Evolutionary conservation across 78 protist genomes (phyloP).

Genomic region (Monocercomonoides exilis): DNA sequence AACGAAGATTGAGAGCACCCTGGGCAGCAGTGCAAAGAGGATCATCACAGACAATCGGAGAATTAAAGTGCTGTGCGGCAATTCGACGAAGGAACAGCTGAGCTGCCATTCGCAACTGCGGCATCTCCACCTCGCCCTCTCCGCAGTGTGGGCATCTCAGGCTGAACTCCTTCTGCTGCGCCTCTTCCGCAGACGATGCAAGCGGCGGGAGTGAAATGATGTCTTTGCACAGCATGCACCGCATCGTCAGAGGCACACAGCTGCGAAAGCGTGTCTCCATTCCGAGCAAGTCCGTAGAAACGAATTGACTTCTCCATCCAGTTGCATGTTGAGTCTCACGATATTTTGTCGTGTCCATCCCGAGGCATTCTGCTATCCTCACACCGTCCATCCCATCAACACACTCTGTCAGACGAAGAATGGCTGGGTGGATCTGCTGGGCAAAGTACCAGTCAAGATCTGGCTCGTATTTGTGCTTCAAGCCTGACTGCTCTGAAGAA

Average conservation of each 20-base stretch:
- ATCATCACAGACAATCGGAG: neutral
- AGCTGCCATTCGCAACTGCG: neutral
- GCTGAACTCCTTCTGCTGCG: neutral
- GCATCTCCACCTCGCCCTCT: neutral
- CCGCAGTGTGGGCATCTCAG: neutral
- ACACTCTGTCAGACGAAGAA: conserved; percentile 63
- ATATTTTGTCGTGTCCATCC: neutral
- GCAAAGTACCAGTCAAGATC: conserved; percentile 39
- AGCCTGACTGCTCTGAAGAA: neutral
- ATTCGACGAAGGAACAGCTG: neutral
- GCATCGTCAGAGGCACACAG: neutral
- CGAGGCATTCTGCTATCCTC: neutral
- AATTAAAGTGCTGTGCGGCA: neutral
- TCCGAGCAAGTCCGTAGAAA: neutral
- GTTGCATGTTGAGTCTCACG: neutral
- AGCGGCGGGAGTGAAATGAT: neutral
- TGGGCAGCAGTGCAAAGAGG: neutral
- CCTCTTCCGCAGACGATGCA: neutral
- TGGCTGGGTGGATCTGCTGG: conserved; percentile 73
- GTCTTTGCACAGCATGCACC: neutral
- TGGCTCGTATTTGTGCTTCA: neutral
- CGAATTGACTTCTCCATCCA: neutral
- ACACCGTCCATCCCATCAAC: conserved; percentile 52
- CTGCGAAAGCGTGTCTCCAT: neutral
- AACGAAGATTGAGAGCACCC: neutral